Evolutionary conservation across 305 asterid genomes (phyloP).

Genomic region (Lippia alba): DNA sequence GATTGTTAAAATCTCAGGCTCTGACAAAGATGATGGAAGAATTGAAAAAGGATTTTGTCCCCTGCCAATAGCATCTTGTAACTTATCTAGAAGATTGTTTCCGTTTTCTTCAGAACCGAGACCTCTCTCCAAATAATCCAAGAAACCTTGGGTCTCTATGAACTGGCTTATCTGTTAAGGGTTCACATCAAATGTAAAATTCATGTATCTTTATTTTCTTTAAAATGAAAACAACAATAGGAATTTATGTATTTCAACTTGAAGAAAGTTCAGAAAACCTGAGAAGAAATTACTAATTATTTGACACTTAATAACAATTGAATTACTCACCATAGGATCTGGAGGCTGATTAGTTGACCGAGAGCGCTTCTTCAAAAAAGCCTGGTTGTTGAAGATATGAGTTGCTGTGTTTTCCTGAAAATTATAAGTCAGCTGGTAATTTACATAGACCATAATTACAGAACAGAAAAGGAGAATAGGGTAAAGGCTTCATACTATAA

Average conservation of each 20-base stretch:
- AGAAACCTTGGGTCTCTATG: slow-evolving; percentile 93
- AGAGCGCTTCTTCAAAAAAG: slow-evolving; percentile 92
- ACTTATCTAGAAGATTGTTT: slow-evolving; percentile 86
- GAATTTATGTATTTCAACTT: slow-evolving; percentile 15
- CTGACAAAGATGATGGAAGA: slow-evolving; percentile 55
- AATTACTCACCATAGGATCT: slow-evolving; percentile 78
- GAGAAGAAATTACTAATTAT: slow-evolving; percentile 14
- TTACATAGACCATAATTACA: slow-evolving; percentile 36
- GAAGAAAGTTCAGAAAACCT: slow-evolving; percentile 17
- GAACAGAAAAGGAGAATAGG: slow-evolving; percentile 37
- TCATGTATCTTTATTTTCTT: slow-evolving; percentile 30
- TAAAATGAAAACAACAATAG: slow-evolving; percentile 34
- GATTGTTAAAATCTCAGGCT: slow-evolving; percentile 77
- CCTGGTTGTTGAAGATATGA: slow-evolving; percentile 89
- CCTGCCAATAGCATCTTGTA: slow-evolving; percentile 95
- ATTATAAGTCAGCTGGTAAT: slow-evolving; percentile 31
- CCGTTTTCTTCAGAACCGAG: slow-evolving; percentile 77
- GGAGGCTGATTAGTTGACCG: slow-evolving; percentile 92
- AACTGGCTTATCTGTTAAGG: slow-evolving; percentile 86
- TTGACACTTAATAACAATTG: slow-evolving; percentile 16
- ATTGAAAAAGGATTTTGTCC: slow-evolving; percentile 87
- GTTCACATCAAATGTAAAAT: slow-evolving; percentile 35
- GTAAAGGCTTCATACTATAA: slow-evolving; percentile 70
- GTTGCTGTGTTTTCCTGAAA: slow-evolving; percentile 86
- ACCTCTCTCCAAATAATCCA: slow-evolving; percentile 93